phyloP scores from a whole-genome alignment of 192 early-diverging fungal species.

The Phycomyces nitens region DNA sequence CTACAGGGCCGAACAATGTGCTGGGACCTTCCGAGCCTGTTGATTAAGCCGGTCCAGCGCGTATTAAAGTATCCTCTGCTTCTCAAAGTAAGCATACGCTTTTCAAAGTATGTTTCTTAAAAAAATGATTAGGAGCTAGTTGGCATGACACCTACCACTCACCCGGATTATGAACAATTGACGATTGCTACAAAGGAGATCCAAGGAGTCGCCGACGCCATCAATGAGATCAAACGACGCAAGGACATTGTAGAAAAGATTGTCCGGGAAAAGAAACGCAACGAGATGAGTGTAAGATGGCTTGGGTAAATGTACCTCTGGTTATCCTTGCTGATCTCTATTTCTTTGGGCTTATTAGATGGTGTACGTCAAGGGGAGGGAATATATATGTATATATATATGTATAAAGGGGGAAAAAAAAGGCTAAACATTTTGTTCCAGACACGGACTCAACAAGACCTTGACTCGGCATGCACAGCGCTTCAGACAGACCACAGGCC shows the following conservation, averaged over 20 bases:
- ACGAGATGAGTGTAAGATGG: constrained; percentile 60
- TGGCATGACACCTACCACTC: constrained; percentile 44
- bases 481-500: constrained; percentile 62
- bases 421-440: constrained; percentile 16
- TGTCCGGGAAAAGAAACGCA: constrained; percentile 63
- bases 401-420: not conserved
- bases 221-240: constrained; percentile 79
- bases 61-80: constrained; percentile 90
- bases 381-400: not conserved
- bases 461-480: constrained; percentile 58
- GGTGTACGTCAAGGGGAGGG: constrained; percentile 19
- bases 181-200: constrained; percentile 43
- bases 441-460: constrained; percentile 71
- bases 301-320: too few relatives aligned
- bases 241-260: constrained; percentile 83
- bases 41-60: constrained; percentile 94
- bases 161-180: constrained; percentile 56
- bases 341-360: constrained; percentile 11
- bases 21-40: constrained; percentile 85
- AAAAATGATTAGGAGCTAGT: constrained; percentile 12
- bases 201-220: constrained; percentile 64
- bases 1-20: constrained; percentile 69
- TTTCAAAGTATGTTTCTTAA: constrained; percentile 68
- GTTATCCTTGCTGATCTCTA: not conserved
- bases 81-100: constrained; percentile 70